These are phyloP conservation scores for Orbilia javanica DNA, from an alignment of 2,329 filamentous ascomycete species.

Conservation along the genomic window DNA sequence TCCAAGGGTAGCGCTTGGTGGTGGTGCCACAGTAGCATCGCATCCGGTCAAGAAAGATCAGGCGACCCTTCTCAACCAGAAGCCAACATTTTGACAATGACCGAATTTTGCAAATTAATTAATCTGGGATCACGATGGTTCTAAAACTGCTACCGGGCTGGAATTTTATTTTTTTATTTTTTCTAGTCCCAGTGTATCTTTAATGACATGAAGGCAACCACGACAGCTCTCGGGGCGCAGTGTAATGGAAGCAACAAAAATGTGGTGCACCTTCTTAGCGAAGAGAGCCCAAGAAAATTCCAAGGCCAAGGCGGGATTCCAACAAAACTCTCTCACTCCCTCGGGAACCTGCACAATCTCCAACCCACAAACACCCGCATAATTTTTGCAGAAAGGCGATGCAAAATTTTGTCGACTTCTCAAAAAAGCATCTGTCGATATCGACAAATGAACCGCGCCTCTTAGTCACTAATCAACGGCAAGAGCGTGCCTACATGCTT, in stretches of 20 bases:
- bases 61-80: conserved; percentile 8
- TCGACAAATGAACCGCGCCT: conserved; percentile 20
- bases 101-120: conserved; percentile 31
- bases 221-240: conserved; percentile 4
- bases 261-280: conserved; percentile 12
- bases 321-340: conserved; percentile 30
- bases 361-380: conserved; percentile 15
- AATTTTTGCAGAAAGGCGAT: conserved; percentile 27
- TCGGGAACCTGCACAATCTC: conserved; percentile 40
- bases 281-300: conserved; percentile 18
- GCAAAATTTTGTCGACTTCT: conserved; percentile 23
- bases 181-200: neutral
- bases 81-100: neutral
- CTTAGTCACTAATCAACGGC: conserved; percentile 27
- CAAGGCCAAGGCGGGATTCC: conserved; percentile 50
- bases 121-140: conserved; percentile 11
- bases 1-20: conserved; percentile 25
- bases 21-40: conserved; percentile 46
- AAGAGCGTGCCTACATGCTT: conserved; percentile 31
- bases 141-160: neutral
- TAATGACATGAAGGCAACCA: conserved; percentile 4
- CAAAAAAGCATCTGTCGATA: conserved; percentile 30
- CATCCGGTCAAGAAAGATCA: conserved; percentile 9
- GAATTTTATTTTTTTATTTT: no score
- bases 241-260: conserved; percentile 7